Conservation (phyloP, 148 eudicot genomes). For the Salicornia ramosissima region DNA sequence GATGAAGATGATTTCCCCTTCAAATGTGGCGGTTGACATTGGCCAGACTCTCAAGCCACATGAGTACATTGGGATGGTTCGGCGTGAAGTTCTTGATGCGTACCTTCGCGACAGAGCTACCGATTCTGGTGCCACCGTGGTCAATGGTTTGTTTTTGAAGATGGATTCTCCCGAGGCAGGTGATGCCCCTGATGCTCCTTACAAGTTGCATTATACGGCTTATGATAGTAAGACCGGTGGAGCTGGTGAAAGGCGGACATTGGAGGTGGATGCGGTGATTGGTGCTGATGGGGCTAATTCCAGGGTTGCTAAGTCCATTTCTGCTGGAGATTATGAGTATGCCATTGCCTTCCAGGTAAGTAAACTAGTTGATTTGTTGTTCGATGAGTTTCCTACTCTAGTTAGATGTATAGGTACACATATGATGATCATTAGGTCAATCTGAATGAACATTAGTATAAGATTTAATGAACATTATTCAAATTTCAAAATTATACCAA, state of each 20-base stretch:
- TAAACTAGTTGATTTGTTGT: background rate
- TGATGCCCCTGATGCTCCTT: conserved; percentile 49
- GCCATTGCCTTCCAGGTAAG: conserved; percentile 86
- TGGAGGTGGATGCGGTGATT: conserved; percentile 88
- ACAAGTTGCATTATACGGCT: conserved; percentile 63
- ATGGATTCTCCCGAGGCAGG: conserved; percentile 56
- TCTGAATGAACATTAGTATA: too few relatives aligned
- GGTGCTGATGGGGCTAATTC: conserved; percentile 99
- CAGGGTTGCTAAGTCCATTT: conserved; percentile 77
- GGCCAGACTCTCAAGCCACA: conserved; percentile 84
- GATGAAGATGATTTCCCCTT: conserved; percentile 98
- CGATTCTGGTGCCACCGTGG: conserved; percentile 62
- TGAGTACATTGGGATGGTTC: conserved; percentile 98
- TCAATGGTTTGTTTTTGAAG: conserved; percentile 81
- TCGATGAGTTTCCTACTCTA: background rate
- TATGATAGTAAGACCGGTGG: conserved; percentile 71
- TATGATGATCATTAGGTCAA: too few relatives aligned
- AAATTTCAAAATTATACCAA: too few relatives aligned
- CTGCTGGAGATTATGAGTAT: conserved; percentile 94
- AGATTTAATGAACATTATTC: too few relatives aligned
- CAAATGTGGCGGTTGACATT: conserved; percentile 93
- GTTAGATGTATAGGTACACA: too few relatives aligned
- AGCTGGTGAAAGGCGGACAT: conserved; percentile 47
- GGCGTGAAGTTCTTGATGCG: conserved; percentile 80
- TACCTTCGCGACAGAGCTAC: conserved; percentile 78